These are phyloP conservation scores for Fraxinus latifolia DNA, from an alignment of 305 asterid genomes.

Conservation along the genomic window DNA sequence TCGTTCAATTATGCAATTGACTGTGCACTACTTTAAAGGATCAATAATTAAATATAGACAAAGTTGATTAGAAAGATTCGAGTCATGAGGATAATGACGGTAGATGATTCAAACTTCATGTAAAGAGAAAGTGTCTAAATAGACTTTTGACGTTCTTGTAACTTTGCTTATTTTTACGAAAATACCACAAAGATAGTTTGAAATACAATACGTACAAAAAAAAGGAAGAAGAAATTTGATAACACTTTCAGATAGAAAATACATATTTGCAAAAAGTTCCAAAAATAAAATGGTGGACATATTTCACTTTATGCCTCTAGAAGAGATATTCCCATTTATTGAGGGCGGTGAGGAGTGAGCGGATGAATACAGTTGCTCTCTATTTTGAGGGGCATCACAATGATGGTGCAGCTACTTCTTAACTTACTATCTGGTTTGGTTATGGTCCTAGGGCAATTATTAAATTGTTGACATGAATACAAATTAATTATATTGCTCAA, in stretches of 20 bases:
- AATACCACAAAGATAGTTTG: not conserved
- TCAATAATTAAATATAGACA: no score
- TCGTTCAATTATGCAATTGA: not conserved
- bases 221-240: not conserved
- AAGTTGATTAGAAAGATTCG: not conserved
- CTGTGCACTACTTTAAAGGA: not conserved
- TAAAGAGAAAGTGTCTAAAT: not conserved
- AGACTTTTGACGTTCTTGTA: not conserved
- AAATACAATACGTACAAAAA: no score
- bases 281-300: not conserved
- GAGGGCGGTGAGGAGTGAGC: not conserved
- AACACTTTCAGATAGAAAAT: no score
- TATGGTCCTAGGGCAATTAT: not conserved
- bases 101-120: not conserved
- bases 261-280: no score
- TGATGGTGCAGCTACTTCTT: not conserved
- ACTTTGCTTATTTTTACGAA: not conserved
- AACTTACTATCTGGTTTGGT: not conserved
- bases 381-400: not conserved
- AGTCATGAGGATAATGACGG: not conserved
- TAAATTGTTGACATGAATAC: no score
- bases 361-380: not conserved
- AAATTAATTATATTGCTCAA: no score
- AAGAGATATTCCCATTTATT: not conserved
- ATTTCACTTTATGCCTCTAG: not conserved